Percentiles rank a stretch among this genome's conserved stretches.
Evolutionary conservation across 169 alveolate genomes (phyloP).

Genomic region (Cryptosporidium parvum): DNA sequence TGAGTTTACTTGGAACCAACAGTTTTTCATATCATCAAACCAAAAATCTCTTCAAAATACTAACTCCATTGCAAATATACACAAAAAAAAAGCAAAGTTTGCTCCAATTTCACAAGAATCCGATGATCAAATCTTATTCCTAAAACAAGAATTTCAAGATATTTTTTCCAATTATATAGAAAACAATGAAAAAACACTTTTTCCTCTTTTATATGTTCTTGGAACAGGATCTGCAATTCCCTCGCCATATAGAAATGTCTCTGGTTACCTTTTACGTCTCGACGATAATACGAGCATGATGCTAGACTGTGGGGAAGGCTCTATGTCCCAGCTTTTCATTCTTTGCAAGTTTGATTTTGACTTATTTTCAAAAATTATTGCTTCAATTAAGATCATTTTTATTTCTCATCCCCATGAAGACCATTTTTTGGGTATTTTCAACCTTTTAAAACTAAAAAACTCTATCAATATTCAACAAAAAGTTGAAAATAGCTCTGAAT

Average conservation of each 20-base stretch:
- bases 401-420: conserved; percentile 91
- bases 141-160: conserved; percentile 76
- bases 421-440: conserved; percentile 86
- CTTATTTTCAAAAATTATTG: conserved; percentile 10
- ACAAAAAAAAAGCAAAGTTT: conserved; percentile 10
- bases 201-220: conserved; percentile 85
- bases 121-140: background rate
- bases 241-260: conserved; percentile 90
- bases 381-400: conserved; percentile 80
- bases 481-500: conserved; percentile 73
- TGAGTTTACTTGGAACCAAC: conserved; percentile 13
- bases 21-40: conserved; percentile 11
- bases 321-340: conserved; percentile 86
- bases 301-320: conserved; percentile 93
- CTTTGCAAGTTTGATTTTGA: conserved; percentile 74
- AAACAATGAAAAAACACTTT: conserved; percentile 12
- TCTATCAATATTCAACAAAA: conserved; percentile 68
- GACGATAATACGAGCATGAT: conserved; percentile 82
- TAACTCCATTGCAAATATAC: conserved; percentile 1
- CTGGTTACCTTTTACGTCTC: conserved; percentile 84
- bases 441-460: conserved; percentile 81
- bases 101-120: conserved; percentile 14
- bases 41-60: background rate
- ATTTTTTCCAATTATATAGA: conserved; percentile 72
- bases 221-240: conserved; percentile 94